These are phyloP conservation scores for Puccinia triticina DNA, from an alignment of 1,284 basidiomycete genomes.

Conservation along the genomic window DNA sequence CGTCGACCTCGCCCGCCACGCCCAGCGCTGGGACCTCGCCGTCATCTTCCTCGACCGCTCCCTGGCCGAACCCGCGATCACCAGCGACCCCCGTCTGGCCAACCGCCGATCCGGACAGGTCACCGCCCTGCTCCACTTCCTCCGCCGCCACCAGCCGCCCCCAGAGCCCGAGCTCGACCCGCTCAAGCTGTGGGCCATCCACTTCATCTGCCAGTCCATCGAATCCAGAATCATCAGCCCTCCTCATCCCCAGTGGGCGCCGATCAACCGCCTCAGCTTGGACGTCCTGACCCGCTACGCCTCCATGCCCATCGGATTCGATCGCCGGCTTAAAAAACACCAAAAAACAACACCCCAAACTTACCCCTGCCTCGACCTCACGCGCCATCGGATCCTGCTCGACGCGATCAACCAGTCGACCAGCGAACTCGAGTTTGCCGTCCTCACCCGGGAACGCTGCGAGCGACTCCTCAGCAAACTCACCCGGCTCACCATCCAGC, in stretches of 20 bases:
- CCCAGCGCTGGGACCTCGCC: conserved; percentile 42
- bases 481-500: not conserved
- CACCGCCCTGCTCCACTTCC: conserved; percentile 30
- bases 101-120: conserved; percentile 23
- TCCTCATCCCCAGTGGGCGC: conserved; percentile 17
- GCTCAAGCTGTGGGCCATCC: conserved; percentile 3
- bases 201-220: conserved; percentile 20
- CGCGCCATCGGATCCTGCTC: conserved; percentile 17
- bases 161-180: conserved; percentile 16
- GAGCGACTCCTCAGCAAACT: conserved; percentile 38
- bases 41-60: conserved; percentile 31
- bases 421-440: conserved; percentile 27
- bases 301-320: conserved; percentile 10
- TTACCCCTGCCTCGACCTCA: conserved; percentile 10
- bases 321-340: not conserved
- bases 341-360: not conserved
- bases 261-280: conserved; percentile 21
- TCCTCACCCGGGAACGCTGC: conserved; percentile 19
- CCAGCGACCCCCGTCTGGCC: not conserved
- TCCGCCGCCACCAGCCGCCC: not conserved
- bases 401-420: not conserved
- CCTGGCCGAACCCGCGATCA: not conserved
- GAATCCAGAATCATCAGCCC: not conserved
- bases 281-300: conserved; percentile 44
- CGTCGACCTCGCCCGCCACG: conserved; percentile 24